Evolutionary conservation across 345 rosid species (phyloP).

Genomic region (Firmiana major): DNA sequence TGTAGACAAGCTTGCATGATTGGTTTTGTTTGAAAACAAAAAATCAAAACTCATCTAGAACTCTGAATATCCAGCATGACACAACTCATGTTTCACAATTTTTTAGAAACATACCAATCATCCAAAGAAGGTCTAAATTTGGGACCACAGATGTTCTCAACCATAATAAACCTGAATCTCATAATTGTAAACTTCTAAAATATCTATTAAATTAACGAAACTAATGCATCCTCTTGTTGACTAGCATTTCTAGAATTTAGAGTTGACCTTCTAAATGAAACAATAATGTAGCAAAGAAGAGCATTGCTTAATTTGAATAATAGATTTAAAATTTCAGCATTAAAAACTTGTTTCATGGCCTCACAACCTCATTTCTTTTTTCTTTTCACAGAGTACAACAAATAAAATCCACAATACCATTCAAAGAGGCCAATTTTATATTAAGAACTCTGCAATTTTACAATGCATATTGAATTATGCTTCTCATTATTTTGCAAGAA

Average conservation of each 20-base stretch:
- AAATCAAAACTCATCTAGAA: slow-evolving; percentile 1
- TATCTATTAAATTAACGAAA: not conserved
- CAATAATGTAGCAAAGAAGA: not conserved
- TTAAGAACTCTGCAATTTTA: not conserved
- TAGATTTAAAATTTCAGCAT: not conserved
- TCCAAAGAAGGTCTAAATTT: not conserved
- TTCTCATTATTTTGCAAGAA: not conserved
- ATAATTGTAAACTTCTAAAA: not conserved
- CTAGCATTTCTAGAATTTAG: not conserved
- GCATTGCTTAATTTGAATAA: not conserved
- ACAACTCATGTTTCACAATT: not conserved
- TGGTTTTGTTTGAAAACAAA: slow-evolving; percentile 10
- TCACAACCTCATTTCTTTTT: not conserved
- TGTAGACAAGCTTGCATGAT: slow-evolving; percentile 15
- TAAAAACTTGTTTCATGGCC: not conserved
- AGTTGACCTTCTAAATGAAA: slow-evolving; percentile 13
- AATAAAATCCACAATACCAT: not conserved
- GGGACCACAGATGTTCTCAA: not conserved
- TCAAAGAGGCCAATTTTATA: not conserved
- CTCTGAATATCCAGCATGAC: slow-evolving; percentile 1
- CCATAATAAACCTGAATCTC: not conserved
- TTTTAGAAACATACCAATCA: not conserved
- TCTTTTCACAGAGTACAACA: not conserved
- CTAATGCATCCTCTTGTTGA: slow-evolving; percentile 11
- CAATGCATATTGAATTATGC: not conserved